Percentiles rank a stretch among this genome's conserved stretches.
Evolutionary conservation across 78 protist species (phyloP).

Genomic region (Guillardia theta): DNA sequence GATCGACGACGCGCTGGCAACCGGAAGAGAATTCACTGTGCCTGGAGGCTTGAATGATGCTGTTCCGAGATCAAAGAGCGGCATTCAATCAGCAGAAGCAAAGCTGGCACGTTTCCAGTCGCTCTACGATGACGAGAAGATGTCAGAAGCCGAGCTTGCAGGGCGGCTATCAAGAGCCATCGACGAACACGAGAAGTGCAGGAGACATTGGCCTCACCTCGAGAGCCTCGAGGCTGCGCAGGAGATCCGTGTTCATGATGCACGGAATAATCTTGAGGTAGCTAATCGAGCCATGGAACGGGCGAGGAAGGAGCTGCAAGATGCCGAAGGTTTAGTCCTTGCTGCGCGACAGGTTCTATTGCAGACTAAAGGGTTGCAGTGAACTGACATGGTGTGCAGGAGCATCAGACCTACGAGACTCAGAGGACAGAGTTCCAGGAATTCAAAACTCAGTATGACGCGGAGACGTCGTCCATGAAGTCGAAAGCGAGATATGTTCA

Average conservation of each 20-base stretch:
- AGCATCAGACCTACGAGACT: not conserved
- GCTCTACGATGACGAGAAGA: not conserved
- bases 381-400: not conserved
- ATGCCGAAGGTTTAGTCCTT: not conserved
- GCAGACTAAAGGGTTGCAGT: not conserved
- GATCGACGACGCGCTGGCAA: not conserved
- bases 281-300: slow-evolving; percentile 5
- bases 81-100: not conserved
- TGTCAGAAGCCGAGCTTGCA: not conserved
- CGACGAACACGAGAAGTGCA: not conserved
- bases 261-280: not conserved
- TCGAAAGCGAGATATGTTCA: not conserved
- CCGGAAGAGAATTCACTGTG: not conserved
- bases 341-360: not conserved
- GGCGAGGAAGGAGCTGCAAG: not conserved
- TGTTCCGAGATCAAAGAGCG: not conserved
- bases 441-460: not conserved
- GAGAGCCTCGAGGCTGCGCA: not conserved
- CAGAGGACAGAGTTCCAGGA: not conserved
- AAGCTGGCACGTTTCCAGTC: not conserved
- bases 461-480: not conserved
- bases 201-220: slow-evolving; percentile 2
- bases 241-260: slow-evolving; percentile 15
- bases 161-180: not conserved
- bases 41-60: not conserved